Evolutionary conservation across 495 filamentous ascomycete species (phyloP).

Genomic region (Hypoxylon trugodes): DNA sequence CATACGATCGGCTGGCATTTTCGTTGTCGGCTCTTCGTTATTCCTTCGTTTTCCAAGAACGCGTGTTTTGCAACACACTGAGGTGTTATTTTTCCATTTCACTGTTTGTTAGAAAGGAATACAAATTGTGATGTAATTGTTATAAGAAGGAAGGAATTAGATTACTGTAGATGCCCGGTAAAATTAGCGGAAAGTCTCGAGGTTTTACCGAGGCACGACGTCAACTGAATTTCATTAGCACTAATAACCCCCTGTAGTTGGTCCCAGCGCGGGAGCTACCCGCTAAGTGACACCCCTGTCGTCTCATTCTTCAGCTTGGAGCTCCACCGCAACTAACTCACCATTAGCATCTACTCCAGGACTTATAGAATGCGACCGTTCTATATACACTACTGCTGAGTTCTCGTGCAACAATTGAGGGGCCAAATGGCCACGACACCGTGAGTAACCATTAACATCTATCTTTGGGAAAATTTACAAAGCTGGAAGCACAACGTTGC

Average conservation of each 20-base stretch:
- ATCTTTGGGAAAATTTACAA: no score
- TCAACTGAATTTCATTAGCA: conserved; percentile 8
- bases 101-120: not conserved
- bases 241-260: not conserved
- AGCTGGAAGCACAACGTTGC: not conserved
- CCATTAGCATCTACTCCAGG: not conserved
- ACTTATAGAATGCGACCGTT: not conserved
- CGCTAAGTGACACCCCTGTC: conserved; percentile 12
- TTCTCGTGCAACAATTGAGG: conserved; percentile 3
- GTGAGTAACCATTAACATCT: not conserved
- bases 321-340: conserved; percentile 13
- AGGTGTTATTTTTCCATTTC: not conserved
- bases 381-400: not conserved
- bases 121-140: not conserved
- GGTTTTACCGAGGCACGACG: conserved; percentile 34
- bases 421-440: conserved; percentile 38
- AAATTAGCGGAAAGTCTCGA: not conserved
- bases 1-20: conserved; percentile 61
- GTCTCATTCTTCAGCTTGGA: conserved; percentile 13
- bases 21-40: conserved; percentile 7
- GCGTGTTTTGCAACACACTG: not conserved
- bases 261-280: conserved; percentile 18
- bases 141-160: not conserved
- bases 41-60: not conserved
- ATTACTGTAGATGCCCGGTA: conserved; percentile 3